These are phyloP conservation scores for Phytophthora hibernalis DNA, from an alignment of 352 stramenopile genomes.

Conservation along the genomic window DNA sequence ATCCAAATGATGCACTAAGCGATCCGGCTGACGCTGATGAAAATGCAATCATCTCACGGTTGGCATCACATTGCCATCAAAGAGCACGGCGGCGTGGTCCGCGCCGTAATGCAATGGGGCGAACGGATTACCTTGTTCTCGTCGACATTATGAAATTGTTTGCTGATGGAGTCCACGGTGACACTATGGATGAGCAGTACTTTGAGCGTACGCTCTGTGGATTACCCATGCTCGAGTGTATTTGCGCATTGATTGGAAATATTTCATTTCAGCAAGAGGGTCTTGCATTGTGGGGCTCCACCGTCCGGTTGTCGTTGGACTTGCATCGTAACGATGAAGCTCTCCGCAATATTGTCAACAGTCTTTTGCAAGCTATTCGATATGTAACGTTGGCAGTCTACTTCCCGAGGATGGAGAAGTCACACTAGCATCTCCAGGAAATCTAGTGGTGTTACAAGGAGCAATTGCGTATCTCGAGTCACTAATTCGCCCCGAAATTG, in stretches of 20 bases:
- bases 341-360: constrained; percentile 59
- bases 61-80: constrained; percentile 68
- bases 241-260: constrained; percentile 49
- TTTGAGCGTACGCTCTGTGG: constrained; percentile 44
- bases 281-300: constrained; percentile 48
- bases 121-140: constrained; percentile 44
- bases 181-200: constrained; percentile 36
- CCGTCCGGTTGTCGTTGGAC: constrained; percentile 41
- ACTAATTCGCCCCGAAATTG: constrained; percentile 26
- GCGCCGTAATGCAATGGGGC: constrained; percentile 23
- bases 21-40: constrained; percentile 42
- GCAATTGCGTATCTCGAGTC: constrained; percentile 35
- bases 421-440: constrained; percentile 35
- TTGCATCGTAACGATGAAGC: constrained; percentile 47
- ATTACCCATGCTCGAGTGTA: constrained; percentile 49
- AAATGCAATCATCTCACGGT: constrained; percentile 41
- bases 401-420: constrained; percentile 38
- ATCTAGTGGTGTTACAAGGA: constrained; percentile 33
- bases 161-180: constrained; percentile 13
- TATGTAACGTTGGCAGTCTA: constrained; percentile 54
- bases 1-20: constrained; percentile 19
- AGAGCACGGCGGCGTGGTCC: constrained; percentile 19
- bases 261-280: constrained; percentile 41
- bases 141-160: constrained; percentile 55
- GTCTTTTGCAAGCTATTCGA: constrained; percentile 58